A percentile compares a stretch with the other conserved stretches of the same genome.
Evolutionary conservation across 305 asterid species (phyloP).

Genomic region (Fraxinus baroniana): DNA sequence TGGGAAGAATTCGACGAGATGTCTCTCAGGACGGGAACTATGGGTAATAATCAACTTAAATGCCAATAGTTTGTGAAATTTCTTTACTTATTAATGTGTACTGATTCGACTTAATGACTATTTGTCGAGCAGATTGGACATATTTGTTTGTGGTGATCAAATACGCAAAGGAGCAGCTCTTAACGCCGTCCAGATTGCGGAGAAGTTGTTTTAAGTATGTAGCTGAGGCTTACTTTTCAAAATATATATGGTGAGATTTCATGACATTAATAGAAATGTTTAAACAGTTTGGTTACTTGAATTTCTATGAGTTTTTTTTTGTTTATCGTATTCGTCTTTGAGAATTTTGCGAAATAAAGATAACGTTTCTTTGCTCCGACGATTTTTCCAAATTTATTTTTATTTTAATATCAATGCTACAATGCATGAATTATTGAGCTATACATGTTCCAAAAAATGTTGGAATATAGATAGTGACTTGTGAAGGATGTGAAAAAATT

Average conservation of each 20-base stretch:
- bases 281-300: neutral
- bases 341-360: neutral
- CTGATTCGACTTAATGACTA: neutral
- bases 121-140: slow-evolving; percentile 59
- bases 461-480: neutral
- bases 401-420: neutral
- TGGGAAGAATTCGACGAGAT: slow-evolving; percentile 89
- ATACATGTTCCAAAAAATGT: neutral
- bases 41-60: slow-evolving; percentile 47
- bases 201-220: slow-evolving; percentile 55
- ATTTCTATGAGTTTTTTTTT: neutral
- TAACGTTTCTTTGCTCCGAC: neutral
- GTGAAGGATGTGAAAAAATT: neutral
- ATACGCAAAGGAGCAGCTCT: slow-evolving; percentile 95
- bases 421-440: neutral
- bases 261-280: too few species aligned
- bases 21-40: slow-evolving; percentile 80
- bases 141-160: slow-evolving; percentile 90
- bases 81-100: neutral
- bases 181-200: slow-evolving; percentile 84
- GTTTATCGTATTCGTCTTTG: neutral
- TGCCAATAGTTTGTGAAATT: neutral
- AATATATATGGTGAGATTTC: slow-evolving; percentile 16
- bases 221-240: neutral
- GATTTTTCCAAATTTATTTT: neutral